These are phyloP conservation scores for Fusarium pseudoanthophilum DNA, from an alignment of 2,329 filamentous ascomycete genomes.

Conservation along the genomic window DNA sequence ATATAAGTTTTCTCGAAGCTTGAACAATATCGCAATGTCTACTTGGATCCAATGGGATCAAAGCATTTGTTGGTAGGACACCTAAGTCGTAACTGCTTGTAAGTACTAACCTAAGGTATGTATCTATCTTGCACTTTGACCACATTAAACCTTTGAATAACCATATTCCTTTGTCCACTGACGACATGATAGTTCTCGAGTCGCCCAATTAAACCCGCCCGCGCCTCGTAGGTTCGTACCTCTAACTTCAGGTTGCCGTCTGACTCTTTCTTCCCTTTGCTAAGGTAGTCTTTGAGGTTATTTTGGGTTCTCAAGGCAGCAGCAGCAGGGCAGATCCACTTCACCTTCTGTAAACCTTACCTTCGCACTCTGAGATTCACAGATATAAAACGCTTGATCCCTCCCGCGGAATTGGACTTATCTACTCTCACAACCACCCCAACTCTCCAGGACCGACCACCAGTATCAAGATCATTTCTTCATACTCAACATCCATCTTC, in stretches of 20 bases:
- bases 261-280: slow-evolving; percentile 15
- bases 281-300: background rate
- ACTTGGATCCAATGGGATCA: background rate
- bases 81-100: background rate
- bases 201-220: background rate
- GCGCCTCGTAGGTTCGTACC: background rate
- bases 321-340: slow-evolving; percentile 23
- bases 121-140: background rate
- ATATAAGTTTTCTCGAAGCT: background rate
- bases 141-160: background rate
- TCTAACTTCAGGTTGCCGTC: slow-evolving; percentile 1
- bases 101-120: no score
- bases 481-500: background rate
- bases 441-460: background rate
- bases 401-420: background rate
- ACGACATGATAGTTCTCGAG: background rate
- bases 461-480: background rate
- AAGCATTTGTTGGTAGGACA: background rate
- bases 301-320: slow-evolving; percentile 32
- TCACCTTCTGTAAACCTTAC: slow-evolving; percentile 7
- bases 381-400: slow-evolving; percentile 7
- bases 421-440: background rate
- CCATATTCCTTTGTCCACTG: background rate
- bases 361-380: background rate
- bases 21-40: background rate